Evolutionary conservation across 495 filamentous ascomycete genomes (phyloP), one percentile per base, ranked within the genome.

Genomic region (Penicillium daleae): DNA sequence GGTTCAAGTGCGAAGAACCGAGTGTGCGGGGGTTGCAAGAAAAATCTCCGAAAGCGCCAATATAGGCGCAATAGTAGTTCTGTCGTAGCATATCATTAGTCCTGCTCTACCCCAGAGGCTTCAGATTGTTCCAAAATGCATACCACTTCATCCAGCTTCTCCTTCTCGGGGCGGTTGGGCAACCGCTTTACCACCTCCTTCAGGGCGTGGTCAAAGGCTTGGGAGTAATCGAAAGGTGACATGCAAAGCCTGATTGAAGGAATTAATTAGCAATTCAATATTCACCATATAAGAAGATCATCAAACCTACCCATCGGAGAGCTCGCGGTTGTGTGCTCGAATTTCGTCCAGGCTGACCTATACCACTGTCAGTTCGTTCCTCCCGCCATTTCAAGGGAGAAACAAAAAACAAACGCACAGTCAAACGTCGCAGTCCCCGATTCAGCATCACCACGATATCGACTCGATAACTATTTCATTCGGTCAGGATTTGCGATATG

Each of bases 341-440:
- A 98, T 90, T 71, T 97, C 92, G 78, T 98, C 96, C 61, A 99
- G 84, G 80, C 92, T 97, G 69, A 99, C 91, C 78, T 92, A 76
- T 40, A 33, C 54, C 59, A 64, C 60, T 39, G 48, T 74, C 56
- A 76, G 66, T 22, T n/a, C n/a, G n/a, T 46, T 37, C 6, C 24
- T 56, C 46, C 60, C 27, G 8, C 40, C 33, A 29, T 51, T 59
- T 53, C 29, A 31, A 33, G 49, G 40, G 42, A 55, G 17, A 37
- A 13, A 39, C 52, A 46, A 56, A 56, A 56, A 56, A 42, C 10
- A 39, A 53, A 74, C 83, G 59, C 68, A 86, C 86, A 58, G 77
- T 83, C 57, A 89, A 83, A 69, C 93, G 83, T 62, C 91, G 85
- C 67, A 91, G 79, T 62, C 89, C 90, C 66, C 92, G 90, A 73